phyloP scores from a whole-genome alignment of 495 filamentous ascomycete species.

The Xylaria venustula region DNA sequence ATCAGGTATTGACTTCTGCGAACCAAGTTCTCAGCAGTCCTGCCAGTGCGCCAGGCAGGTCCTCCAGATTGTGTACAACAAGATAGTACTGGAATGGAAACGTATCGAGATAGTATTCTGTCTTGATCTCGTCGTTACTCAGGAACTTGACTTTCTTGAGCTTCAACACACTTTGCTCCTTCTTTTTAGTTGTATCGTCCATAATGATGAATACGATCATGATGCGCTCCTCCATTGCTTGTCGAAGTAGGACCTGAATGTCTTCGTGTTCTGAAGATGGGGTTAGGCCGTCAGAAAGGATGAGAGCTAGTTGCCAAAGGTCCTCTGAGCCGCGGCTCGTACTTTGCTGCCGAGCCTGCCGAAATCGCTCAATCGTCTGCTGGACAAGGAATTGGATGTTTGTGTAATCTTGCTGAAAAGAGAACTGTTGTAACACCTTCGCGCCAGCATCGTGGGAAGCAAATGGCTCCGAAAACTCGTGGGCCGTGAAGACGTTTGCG shows the following conservation, averaged over 20 bases:
- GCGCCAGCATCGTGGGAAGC: conserved; percentile 83
- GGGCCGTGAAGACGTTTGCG: conserved; percentile 78
- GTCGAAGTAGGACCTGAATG: conserved; percentile 74
- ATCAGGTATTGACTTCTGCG: conserved; percentile 68
- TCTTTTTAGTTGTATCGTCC: conserved; percentile 62
- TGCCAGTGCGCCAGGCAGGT: conserved; percentile 85
- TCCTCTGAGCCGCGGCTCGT: conserved; percentile 62
- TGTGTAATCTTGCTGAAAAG: conserved; percentile 79
- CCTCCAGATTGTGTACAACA: conserved; percentile 86
- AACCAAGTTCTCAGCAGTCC: conserved; percentile 94
- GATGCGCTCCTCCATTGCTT: conserved; percentile 87
- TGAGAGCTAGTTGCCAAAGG: conserved; percentile 93
- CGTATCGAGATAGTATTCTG: conserved; percentile 85
- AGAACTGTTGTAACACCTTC: conserved; percentile 78
- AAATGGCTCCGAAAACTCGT: conserved; percentile 72
- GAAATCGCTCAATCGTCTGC: conserved; percentile 76
- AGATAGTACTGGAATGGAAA: conserved; percentile 97
- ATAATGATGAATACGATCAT: conserved; percentile 98
- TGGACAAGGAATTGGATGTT: conserved; percentile 77
- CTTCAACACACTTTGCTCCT: conserved; percentile 41
- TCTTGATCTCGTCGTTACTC: conserved; percentile 52
- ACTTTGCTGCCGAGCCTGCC: conserved; percentile 64
- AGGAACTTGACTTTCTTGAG: conserved; percentile 33
- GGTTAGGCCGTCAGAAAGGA: conserved; percentile 90
- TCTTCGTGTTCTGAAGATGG: conserved; percentile 74